A percentile compares a stretch with the other conserved stretches of the same genome.
phyloP scores from a whole-genome alignment of 2,329 filamentous ascomycete genomes.

The Fusarium camptoceras region DNA sequence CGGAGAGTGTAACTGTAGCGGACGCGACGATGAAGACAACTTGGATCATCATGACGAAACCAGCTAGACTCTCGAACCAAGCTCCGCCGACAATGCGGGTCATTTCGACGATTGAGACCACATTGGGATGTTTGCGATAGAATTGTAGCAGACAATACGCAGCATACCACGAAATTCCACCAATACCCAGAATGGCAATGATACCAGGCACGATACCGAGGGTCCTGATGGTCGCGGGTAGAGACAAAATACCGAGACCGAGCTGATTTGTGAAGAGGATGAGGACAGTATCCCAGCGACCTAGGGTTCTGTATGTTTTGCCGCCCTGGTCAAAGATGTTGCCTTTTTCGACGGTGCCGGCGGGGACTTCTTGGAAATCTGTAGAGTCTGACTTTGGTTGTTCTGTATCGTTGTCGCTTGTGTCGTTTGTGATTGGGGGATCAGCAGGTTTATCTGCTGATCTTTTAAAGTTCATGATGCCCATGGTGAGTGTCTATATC shows the following conservation, averaged over 20 bases:
- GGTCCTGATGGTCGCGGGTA: conserved; percentile 75
- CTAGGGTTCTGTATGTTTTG: conserved; percentile 45
- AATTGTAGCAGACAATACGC: conserved; percentile 69
- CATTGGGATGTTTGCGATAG: conserved; percentile 74
- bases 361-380: conserved; percentile 36
- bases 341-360: conserved; percentile 31
- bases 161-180: conserved; percentile 71
- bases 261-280: conserved; percentile 47
- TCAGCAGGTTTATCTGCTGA: conserved; percentile 7
- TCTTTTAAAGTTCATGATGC: conserved; percentile 36
- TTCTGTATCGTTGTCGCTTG: conserved; percentile 31
- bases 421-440: conserved; percentile 9
- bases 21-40: conserved; percentile 41
- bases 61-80: conserved; percentile 33
- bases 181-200: conserved; percentile 71
- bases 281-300: conserved; percentile 43
- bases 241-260: conserved; percentile 65
- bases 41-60: conserved; percentile 41
- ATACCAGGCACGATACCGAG: conserved; percentile 75
- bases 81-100: conserved; percentile 60
- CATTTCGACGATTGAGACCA: conserved; percentile 77
- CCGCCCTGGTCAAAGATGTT: conserved; percentile 45
- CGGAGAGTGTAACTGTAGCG: conserved; percentile 33
- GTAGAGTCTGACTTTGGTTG: conserved; percentile 12
- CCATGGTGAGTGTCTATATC: conserved; percentile 11